phyloP scores from a whole-genome alignment of 78 protist species.

The Protostelium mycophagum region DNA sequence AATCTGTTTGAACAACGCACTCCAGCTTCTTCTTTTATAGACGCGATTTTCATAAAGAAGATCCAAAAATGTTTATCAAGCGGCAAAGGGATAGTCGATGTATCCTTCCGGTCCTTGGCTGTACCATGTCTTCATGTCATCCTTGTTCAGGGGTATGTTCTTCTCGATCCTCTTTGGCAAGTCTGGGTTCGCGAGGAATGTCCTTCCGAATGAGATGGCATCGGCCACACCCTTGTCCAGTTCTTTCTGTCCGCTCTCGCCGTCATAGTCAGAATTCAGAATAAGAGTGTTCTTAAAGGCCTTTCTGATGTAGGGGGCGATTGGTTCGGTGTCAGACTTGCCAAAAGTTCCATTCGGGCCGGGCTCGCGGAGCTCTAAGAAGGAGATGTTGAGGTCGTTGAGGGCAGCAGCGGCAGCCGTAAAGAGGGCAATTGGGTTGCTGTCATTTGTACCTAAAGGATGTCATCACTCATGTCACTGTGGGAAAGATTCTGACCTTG shows the following conservation, averaged over 20 bases:
- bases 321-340: not conserved
- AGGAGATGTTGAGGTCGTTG: not conserved
- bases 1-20: too few species aligned
- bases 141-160: not conserved
- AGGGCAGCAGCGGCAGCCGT: not conserved
- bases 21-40: too few species aligned
- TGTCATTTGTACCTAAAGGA: not conserved
- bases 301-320: not conserved
- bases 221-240: conserved; percentile 6
- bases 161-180: not conserved
- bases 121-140: conserved; percentile 10
- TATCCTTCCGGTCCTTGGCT: not conserved
- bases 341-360: not conserved
- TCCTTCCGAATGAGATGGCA: conserved; percentile 12
- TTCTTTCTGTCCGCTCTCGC: not conserved
- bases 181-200: conserved; percentile 28
- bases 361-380: not conserved
- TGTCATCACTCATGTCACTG: not conserved
- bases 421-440: not conserved
- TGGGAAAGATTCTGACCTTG: too few species aligned
- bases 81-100: conserved; percentile 6
- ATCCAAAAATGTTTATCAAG: too few species aligned
- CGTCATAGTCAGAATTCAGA: not conserved
- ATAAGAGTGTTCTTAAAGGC: not conserved
- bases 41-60: too few species aligned